These are phyloP conservation scores for Rachicladosporium sp. DNA, from an alignment of 2,329 filamentous ascomycete species.

Conservation along the genomic window DNA sequence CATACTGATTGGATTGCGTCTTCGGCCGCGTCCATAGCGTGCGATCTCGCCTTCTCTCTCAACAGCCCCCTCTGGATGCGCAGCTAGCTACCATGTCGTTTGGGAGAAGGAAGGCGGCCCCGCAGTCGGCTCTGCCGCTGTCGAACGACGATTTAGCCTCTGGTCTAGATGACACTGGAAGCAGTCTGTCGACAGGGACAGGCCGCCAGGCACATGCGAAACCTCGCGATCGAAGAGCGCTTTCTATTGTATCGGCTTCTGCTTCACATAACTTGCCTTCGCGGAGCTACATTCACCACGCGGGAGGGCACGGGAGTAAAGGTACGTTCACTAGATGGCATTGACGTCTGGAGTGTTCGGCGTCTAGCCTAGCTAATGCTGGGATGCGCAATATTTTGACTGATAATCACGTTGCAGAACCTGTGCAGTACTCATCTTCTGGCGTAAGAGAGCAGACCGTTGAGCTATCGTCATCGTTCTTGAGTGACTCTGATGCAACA, in stretches of 20 bases:
- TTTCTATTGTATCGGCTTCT: slow-evolving; percentile 6
- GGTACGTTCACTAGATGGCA: slow-evolving; percentile 6
- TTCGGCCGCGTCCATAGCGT: no score
- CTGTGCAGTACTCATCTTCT: slow-evolving; percentile 25
- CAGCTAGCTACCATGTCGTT: background rate
- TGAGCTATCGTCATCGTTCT: slow-evolving; percentile 25
- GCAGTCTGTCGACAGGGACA: no score
- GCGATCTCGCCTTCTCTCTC: no score
- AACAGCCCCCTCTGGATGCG: no score
- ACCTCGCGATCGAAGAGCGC: background rate
- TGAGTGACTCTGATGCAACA: slow-evolving; percentile 21
- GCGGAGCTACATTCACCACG: slow-evolving; percentile 11
- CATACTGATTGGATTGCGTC: no score
- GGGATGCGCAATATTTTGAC: no score
- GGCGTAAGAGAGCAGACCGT: slow-evolving; percentile 27
- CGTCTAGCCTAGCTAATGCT: background rate
- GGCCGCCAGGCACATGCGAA: no score
- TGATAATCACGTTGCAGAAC: slow-evolving; percentile 28
- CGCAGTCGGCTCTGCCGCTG: slow-evolving; percentile 1
- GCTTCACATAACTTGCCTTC: slow-evolving; percentile 13
- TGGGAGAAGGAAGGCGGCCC: background rate
- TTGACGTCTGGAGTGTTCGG: no score
- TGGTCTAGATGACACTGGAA: background rate
- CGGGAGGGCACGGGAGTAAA: slow-evolving; percentile 10
- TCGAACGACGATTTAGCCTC: background rate